Evolutionary conservation across 495 filamentous ascomycete species (phyloP).

Genomic region (Aspergillus steynii): DNA sequence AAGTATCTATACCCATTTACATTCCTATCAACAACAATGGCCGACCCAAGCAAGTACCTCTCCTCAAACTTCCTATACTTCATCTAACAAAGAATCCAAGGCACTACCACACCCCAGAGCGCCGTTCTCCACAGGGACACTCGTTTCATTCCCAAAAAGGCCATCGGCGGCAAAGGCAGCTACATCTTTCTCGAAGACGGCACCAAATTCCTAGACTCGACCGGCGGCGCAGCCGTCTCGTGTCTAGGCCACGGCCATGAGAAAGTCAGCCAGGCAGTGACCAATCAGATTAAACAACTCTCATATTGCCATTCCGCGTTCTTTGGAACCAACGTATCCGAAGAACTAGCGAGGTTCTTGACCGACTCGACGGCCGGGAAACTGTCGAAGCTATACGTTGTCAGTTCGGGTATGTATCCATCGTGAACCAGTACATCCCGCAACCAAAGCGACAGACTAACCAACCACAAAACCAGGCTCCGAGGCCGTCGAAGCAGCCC

Average conservation of each 20-base stretch:
- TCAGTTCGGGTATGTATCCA: conserved; percentile 56
- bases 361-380: conserved; percentile 47
- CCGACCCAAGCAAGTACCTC: neutral
- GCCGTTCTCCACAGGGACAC: conserved; percentile 48
- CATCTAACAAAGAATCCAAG: conserved; percentile 2
- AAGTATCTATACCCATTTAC: neutral
- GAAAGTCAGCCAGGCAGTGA: conserved; percentile 45
- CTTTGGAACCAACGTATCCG: conserved; percentile 48
- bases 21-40: conserved; percentile 2
- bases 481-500: conserved; percentile 69
- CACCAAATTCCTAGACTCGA: conserved; percentile 63
- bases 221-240: conserved; percentile 52
- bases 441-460: neutral
- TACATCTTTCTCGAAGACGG: conserved; percentile 57
- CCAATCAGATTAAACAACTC: conserved; percentile 49
- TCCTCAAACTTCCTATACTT: neutral
- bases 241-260: conserved; percentile 52
- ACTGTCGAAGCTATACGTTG: conserved; percentile 46
- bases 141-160: conserved; percentile 39
- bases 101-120: conserved; percentile 21
- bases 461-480: conserved; percentile 46
- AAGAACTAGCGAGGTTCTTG: conserved; percentile 45
- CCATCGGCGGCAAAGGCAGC: conserved; percentile 43
- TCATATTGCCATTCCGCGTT: conserved; percentile 56
- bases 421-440: too few relatives aligned